These are phyloP conservation scores for Eucalyptus coolabah DNA, from an alignment of 345 rosid genomes.

Conservation along the genomic window DNA sequence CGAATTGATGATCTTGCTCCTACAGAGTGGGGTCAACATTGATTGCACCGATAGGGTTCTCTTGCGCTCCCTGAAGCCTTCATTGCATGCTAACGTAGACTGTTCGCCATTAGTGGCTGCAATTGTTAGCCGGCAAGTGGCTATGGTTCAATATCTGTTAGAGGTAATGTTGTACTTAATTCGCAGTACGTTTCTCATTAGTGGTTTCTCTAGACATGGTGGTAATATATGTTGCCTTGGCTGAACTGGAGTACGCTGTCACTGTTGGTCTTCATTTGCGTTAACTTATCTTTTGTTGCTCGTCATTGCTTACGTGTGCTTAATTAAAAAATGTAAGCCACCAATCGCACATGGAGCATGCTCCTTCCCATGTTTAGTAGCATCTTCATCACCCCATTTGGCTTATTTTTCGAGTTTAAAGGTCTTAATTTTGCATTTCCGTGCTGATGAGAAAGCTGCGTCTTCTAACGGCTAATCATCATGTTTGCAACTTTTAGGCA, in stretches of 20 bases:
- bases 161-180: slow-evolving; percentile 1
- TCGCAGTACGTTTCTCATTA: neutral
- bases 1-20: neutral
- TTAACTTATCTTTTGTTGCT: neutral
- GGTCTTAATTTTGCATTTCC: neutral
- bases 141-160: slow-evolving; percentile 12
- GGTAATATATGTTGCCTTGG: neutral
- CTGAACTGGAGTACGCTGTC: neutral
- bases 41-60: slow-evolving; percentile 1
- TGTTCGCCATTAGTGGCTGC: slow-evolving; percentile 22
- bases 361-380: neutral
- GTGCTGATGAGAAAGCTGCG: neutral
- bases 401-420: neutral
- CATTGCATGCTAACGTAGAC: slow-evolving; percentile 14
- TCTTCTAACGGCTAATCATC: neutral
- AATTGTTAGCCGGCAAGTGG: slow-evolving; percentile 15
- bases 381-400: neutral
- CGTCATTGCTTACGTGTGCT: neutral
- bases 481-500: slow-evolving; percentile 3
- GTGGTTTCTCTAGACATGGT: neutral
- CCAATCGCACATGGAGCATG: neutral
- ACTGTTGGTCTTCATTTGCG: neutral
- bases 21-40: slow-evolving; percentile 17
- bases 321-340: neutral
- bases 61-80: slow-evolving; percentile 10